A percentile compares a stretch with the other conserved stretches of the same genome.
These are phyloP conservation scores for Sodiomyces alkalinus DNA, from an alignment of 2,329 filamentous ascomycete species.

Conservation along the genomic window DNA sequence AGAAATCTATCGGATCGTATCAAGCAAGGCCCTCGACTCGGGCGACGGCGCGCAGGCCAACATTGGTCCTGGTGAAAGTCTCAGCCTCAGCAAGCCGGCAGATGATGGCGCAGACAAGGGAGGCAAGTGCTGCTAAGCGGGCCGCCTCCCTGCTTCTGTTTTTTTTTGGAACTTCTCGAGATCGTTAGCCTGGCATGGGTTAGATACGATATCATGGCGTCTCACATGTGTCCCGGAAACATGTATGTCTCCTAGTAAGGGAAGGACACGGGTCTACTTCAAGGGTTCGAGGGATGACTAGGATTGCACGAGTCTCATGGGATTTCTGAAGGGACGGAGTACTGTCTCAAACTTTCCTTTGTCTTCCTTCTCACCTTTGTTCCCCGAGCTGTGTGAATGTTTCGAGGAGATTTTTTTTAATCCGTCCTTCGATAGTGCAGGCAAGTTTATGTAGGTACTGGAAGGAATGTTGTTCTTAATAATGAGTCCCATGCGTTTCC, in stretches of 20 bases:
- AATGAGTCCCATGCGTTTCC: conserved; percentile 1
- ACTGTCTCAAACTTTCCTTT: conserved; percentile 12
- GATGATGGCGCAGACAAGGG: conserved; percentile 62
- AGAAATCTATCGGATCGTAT: conserved; percentile 99
- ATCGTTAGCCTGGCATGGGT: conserved; percentile 8
- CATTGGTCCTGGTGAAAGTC: conserved; percentile 65
- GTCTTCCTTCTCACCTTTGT: conserved; percentile 6
- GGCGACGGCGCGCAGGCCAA: conserved; percentile 69
- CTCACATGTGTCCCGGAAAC: conserved; percentile 15
- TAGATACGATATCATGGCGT: conserved; percentile 15
- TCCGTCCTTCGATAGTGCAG: conserved; percentile 9
- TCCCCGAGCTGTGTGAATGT: conserved; percentile 5
- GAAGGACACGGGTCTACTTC: no score
- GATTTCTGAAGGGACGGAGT: conserved; percentile 11
- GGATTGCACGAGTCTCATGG: conserved; percentile 11
- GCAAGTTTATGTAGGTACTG: conserved; percentile 9
- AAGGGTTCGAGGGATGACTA: conserved; percentile 9
- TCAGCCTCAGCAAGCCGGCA: conserved; percentile 75
- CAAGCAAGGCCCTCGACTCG: conserved; percentile 88
- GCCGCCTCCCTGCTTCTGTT: conserved; percentile 6
- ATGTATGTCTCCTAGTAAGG: conserved; percentile 9
- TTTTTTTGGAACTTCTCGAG: conserved; percentile 5
- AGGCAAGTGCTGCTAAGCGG: conserved; percentile 62
- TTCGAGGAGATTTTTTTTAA: conserved; percentile 8
- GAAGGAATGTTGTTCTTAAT: conserved; percentile 10